Conservation (phyloP, 148 eudicot genomes). For the Pouteria glomerata region DNA sequence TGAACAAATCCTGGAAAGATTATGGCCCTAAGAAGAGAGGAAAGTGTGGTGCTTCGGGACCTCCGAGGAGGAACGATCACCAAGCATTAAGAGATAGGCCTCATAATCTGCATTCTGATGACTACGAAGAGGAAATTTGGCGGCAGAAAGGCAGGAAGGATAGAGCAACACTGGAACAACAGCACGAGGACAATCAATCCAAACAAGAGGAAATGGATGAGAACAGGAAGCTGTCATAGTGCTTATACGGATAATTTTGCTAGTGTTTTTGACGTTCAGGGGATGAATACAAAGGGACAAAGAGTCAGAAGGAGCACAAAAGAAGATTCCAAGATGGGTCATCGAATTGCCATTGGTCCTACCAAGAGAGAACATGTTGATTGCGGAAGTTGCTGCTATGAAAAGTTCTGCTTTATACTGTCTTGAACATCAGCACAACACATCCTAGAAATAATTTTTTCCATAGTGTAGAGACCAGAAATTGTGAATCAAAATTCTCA, state of each 20-base stretch:
- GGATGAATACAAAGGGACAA: neutral
- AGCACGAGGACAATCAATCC: neutral
- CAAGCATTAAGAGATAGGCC: neutral
- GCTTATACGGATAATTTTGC: neutral
- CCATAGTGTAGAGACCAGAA: neutral
- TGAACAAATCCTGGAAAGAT: neutral
- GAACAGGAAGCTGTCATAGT: neutral
- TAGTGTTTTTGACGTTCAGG: neutral
- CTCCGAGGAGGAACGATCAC: neutral
- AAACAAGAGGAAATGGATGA: neutral
- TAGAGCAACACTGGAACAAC: neutral
- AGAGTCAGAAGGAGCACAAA: neutral
- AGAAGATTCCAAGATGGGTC: neutral
- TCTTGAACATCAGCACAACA: neutral
- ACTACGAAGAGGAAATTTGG: neutral
- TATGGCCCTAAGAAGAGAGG: neutral
- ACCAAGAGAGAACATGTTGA: neutral
- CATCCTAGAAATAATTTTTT: neutral
- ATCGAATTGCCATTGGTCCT: neutral
- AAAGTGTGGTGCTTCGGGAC: no score
- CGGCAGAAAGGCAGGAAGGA: neutral
- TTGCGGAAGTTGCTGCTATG: neutral
- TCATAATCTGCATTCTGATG: no score
- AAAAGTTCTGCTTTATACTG: neutral
- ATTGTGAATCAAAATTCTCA: neutral